These are phyloP conservation scores for Bimuria novae-zelandiae DNA, from an alignment of 2,329 filamentous ascomycete genomes.

Conservation along the genomic window DNA sequence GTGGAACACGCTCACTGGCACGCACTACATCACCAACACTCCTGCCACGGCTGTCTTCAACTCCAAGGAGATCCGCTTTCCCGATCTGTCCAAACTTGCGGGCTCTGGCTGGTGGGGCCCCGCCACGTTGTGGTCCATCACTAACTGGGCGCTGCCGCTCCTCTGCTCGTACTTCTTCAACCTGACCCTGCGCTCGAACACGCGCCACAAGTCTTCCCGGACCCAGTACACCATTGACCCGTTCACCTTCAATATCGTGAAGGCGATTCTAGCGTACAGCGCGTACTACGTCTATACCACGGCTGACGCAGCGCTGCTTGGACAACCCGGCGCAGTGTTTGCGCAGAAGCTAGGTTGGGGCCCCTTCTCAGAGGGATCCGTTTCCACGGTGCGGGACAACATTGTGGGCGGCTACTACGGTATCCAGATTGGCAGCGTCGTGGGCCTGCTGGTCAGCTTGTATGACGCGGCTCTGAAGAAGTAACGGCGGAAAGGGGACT, in stretches of 20 bases:
- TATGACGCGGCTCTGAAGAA: conserved; percentile 78
- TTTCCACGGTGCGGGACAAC: conserved; percentile 66
- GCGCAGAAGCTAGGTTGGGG: conserved; percentile 52
- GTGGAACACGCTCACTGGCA: conserved; percentile 67
- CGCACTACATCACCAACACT: conserved; percentile 73
- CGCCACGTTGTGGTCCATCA: conserved; percentile 74
- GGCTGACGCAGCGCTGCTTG: conserved; percentile 19
- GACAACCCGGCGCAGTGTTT: conserved; percentile 58
- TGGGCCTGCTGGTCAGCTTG: conserved; percentile 70
- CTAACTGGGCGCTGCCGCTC: conserved; percentile 71
- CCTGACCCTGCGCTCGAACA: conserved; percentile 65
- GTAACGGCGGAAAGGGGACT: conserved; percentile 14
- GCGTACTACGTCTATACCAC: conserved; percentile 63
- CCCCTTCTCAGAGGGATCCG: conserved; percentile 62
- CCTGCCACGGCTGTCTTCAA: conserved; percentile 63
- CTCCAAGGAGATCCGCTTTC: conserved; percentile 68
- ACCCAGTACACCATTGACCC: conserved; percentile 74
- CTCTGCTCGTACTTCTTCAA: conserved; percentile 89
- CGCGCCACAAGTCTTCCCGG: conserved; percentile 47
- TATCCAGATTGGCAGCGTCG: conserved; percentile 68
- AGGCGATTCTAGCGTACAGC: conserved; percentile 79
- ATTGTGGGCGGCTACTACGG: conserved; percentile 75
- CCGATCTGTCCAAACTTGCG: conserved; percentile 77
- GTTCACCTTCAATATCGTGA: conserved; percentile 85
- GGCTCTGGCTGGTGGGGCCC: conserved; percentile 79